Evolutionary conservation across 305 asterid species (phyloP), one percentile per base, ranked within the genome.

Genomic region (Fraxinus velutina): DNA sequence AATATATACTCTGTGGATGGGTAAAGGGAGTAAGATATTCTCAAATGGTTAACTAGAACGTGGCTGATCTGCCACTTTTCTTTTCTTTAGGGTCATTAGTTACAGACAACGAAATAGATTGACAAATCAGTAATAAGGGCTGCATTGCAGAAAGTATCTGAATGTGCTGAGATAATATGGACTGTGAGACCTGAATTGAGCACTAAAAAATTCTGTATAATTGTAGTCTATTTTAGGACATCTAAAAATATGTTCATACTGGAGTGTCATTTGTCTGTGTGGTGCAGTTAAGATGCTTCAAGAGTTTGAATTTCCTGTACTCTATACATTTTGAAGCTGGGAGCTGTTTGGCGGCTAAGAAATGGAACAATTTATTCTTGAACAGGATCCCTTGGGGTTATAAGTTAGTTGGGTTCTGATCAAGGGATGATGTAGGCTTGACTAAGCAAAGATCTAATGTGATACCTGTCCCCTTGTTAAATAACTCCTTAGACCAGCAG

Each of bases 81-180:
- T 64, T 37, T 24, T 68, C 74, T 68, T 29, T 6, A n/a, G 39
- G 72, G 74, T 13, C 74, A 29, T 29, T 68, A 68, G 19, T 68
- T 68, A 2, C 39, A 68, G 15, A 68, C 9, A 24, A 24, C 7
- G 13, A 10, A 24, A 64, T 24, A 24, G 32, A 57, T 24, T 64
- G 34, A 9, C 73, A 22, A 64, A 24, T 64, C 17, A 64, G 7
- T 64, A 24, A 24, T 24, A 24, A 64, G 34, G 33, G 73, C 34
- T 24, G 73, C 73, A 64, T 64, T 64, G 73, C 15, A 62, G 72
- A 62, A 62, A 62, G 72, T 62, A 22, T 62, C 73, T 64, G 73
- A 64, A 64, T 22, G 30, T 12, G 17, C 34, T 24, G 8, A 22
- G 73, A 66, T 10, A 66, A 66, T 24, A 66, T 66, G 73, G 73